Base-by-base conservation (phyloP, 306 rosid species). In the Cicer cuneatum region DNA sequence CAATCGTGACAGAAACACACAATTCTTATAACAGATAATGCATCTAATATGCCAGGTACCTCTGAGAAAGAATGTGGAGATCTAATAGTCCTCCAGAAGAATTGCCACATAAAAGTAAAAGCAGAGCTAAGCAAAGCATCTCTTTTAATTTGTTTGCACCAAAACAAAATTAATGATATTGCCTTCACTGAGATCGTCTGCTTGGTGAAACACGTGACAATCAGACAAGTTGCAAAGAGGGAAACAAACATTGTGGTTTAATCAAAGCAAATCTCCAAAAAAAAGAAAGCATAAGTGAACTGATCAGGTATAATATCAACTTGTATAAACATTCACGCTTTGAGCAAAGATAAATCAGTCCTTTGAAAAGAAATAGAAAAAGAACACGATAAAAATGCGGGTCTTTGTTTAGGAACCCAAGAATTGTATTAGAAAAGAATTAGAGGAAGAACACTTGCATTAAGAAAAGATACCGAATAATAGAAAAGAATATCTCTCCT, bases 161-260 rank as follows among this genome's bases (percentile, higher is more conserved):
- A 89, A 21, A 78, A 84, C 46, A 87, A 84, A 74, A 89, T 70
- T 66, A 66, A 77, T 58, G 98, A 89, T 81, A 89, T 76, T 75
- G 89, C 89, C 89, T 91, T 91, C 81, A 89, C 41, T 35, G 97
- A 85, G 73, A 81, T 84, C 46, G 84, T 82, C 98, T 93, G 88
- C 72, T 70, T 48, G 54, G 57, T 71, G 38, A 76, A 63, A 81
- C 70, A 84, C 35, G 51, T 42, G 29, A 81, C 61, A 64, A 76
- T 75, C 74, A 71, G 73, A 71, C 56, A 78, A 52, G 62, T 74
- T 64, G 59, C 13, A 21, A 11, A 69, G 15, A 18, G 41, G 73
- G 19, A 61, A 47, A 66, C 18, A 66, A 76, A 73, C 37, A 24
- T 61, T 13, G 48, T 43, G 40, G 39, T 41, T 45, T 58, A 64